These are phyloP conservation scores for Phytophthora syringae DNA, from an alignment of 352 stramenopile species.

Conservation along the genomic window DNA sequence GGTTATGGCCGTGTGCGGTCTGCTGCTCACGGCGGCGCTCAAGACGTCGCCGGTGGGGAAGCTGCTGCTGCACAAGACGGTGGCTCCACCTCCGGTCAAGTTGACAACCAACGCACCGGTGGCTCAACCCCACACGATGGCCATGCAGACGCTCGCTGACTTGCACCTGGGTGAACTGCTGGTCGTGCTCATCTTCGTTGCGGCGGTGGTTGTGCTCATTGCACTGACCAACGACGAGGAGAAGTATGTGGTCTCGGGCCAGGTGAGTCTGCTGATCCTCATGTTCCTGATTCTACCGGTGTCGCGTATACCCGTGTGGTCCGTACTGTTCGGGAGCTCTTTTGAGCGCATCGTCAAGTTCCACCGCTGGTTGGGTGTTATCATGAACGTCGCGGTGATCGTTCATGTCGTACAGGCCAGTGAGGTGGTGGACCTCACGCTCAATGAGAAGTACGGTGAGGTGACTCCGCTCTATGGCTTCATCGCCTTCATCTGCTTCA, in stretches of 20 bases:
- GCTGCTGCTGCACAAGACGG: constrained; percentile 57
- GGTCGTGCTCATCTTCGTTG: constrained; percentile 72
- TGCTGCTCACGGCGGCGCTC: constrained; percentile 54
- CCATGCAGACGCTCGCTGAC: constrained; percentile 64
- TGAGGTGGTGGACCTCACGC: constrained; percentile 46
- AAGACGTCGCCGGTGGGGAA: constrained; percentile 43
- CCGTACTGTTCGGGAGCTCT: constrained; percentile 71
- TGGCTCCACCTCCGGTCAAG: constrained; percentile 58
- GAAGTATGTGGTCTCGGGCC: constrained; percentile 53
- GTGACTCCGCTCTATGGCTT: constrained; percentile 71
- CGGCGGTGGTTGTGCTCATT: constrained; percentile 51
- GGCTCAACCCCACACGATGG: constrained; percentile 45
- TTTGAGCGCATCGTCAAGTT: constrained; percentile 89
- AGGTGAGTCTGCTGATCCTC: constrained; percentile 68
- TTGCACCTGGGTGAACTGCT: constrained; percentile 67
- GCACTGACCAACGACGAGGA: constrained; percentile 42
- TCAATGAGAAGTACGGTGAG: constrained; percentile 54
- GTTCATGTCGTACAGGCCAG: constrained; percentile 65
- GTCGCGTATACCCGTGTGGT: constrained; percentile 65
- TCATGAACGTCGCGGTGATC: constrained; percentile 58
- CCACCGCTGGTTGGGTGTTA: constrained; percentile 80
- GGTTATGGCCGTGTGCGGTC: constrained; percentile 56
- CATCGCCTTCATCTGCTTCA: constrained; percentile 67
- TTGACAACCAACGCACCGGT: constrained; percentile 55
- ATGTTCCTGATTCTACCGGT: constrained; percentile 86